Evolutionary conservation across 352 stramenopile species (phyloP), one percentile per base, ranked within the genome.

Genomic region (Phytopythium helicoides): DNA sequence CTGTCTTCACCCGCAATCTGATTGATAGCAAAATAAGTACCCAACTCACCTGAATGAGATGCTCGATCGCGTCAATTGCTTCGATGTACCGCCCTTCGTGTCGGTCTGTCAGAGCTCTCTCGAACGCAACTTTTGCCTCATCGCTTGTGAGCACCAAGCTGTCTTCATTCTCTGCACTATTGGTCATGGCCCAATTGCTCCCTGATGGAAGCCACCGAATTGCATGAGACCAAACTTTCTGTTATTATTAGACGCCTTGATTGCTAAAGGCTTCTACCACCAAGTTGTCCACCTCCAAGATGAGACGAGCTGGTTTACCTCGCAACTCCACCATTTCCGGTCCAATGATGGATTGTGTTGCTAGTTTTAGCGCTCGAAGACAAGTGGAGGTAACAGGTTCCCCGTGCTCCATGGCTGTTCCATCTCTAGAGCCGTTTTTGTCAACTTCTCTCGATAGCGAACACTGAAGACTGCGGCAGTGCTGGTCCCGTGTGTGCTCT

Each of bases 201-300:
- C 28, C 9, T 33, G 28, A 33, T 33, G 28, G 9, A 33, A 33
- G 28, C 9, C 9, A 9, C 28, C n/a, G n/a, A n/a, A n/a, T n/a
- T n/a, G 28, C 28, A 33, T 33, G 28, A 33, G 28, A 9, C 5
- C 5, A 33, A 33, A 10, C 28, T 10, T 10, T 10, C 28, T 10
- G 28, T 10, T 33, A 33, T 33, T 33, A 33, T 33, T 33, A 33
- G 28, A 5, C 5, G 28, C 9, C 28, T 33, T 33, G 28, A 9
- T 33, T 33, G 28, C 28, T 33, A 10, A 33, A 33, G 28, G 28
- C 5, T 53, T n/a, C 37, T 12, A 34, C 35, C 12, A 64, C 64
- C 48, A 84, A 44, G 41, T 87, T 79, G 28, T 89, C 78, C 23
- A 89, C 41, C 42, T 87, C 75, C 18, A 57, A 73, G 10, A 77